Base-by-base conservation (phyloP, 2,329 filamentous ascomycete genomes). In the Coniochaeta sp. region DNA sequence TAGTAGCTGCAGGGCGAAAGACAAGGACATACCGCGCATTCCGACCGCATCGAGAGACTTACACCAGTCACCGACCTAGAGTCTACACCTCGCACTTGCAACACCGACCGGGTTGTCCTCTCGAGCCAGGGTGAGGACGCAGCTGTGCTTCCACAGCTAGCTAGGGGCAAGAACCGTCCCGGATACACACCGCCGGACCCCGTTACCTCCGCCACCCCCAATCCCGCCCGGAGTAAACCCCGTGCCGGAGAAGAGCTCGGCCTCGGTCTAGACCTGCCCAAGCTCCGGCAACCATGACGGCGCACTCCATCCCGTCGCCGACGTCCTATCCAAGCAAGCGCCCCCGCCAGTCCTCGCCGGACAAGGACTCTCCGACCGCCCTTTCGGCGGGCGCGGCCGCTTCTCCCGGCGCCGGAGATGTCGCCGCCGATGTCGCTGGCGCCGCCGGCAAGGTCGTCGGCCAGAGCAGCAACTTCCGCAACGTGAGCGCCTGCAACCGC, bases 401-500 rank as follows among this genome's bases (percentile, higher is more conserved):
- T 24, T 64, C 68, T 6, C 66, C 62, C 53, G 64, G 63, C 61
- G 67, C 59, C 51, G 66, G 67, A 49, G 54, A 63, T 40, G 53
- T 55, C 22, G 61, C 30, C 58, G 45, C 28, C 16, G 65, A 57
- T 38, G 61, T 63, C 48, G 62, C 61, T 14, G 58, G 58, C n/a
- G 55, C 56, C 30, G 63, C 58, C 32, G 53, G 56, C 40, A 61
- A 62, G 33, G 82, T 72, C n/a, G n/a, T n/a, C 13, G 77, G 77
- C 9, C 79, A 83, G 66, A 82, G 79, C 65, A 83, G 77, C 66
- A 84, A 77, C 58, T 92, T 92, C 63, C 85, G 88, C 61, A 92
- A 91, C 67, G 92, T 97, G 57, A 95, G 89, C 67, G 92, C 92
- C 52, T 97, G 92, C 71, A 96, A 96, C 72, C 83, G 91, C 35